Conservation (phyloP, 2,329 filamentous ascomycete genomes). For the Colletotrichum spinosum region DNA sequence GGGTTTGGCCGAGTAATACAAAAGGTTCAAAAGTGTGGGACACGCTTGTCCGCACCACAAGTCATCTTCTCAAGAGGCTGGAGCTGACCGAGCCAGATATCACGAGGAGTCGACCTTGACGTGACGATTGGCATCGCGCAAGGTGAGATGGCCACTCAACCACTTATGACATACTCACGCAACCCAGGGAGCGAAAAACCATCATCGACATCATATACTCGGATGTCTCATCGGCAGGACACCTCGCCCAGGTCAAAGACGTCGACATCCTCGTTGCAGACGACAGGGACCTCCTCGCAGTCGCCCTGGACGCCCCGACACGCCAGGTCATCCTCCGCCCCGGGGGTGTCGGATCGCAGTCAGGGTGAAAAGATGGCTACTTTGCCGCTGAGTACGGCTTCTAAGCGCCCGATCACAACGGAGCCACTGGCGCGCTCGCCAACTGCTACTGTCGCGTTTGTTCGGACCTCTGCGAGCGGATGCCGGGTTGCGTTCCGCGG, state of each 20-base stretch:
- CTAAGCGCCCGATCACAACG: conserved; percentile 62
- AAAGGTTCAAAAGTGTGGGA: too few relatives aligned
- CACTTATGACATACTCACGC: background rate
- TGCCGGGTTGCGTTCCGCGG: conserved; percentile 62
- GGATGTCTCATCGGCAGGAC: conserved; percentile 54
- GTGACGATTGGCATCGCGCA: conserved; percentile 59
- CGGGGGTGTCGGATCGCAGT: conserved; percentile 62
- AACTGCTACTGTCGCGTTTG: conserved; percentile 64
- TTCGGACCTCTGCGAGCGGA: conserved; percentile 65
- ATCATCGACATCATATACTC: conserved; percentile 62
- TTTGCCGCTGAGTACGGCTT: conserved; percentile 64
- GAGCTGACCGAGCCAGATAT: conserved; percentile 51
- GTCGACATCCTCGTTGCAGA: conserved; percentile 60
- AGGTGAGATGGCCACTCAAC: conserved; percentile 43
- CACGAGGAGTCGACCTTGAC: conserved; percentile 55
- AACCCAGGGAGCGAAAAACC: conserved; percentile 54
- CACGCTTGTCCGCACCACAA: too few relatives aligned
- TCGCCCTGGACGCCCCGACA: conserved; percentile 65
- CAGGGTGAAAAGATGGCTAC: conserved; percentile 66
- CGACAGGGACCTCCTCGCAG: conserved; percentile 62
- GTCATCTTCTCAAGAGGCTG: too few relatives aligned
- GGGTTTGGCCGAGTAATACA: too few relatives aligned
- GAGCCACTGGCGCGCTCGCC: conserved; percentile 57
- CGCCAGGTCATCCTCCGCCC: conserved; percentile 65
- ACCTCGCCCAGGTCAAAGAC: conserved; percentile 55